Base-by-base conservation (phyloP, 371 early-diverging fungal genomes). In the Mortierella sp. region DNA sequence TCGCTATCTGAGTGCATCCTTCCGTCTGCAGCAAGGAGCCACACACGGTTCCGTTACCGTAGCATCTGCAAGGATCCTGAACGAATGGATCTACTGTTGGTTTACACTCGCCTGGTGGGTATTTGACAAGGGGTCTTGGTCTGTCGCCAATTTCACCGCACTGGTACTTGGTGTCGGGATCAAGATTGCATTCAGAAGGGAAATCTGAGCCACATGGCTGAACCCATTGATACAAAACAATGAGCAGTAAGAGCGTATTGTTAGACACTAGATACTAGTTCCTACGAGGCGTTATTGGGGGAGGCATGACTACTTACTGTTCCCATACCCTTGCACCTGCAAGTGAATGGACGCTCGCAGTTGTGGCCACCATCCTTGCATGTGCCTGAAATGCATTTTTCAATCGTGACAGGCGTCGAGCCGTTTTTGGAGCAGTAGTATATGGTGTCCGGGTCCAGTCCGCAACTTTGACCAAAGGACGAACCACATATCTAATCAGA, bases 401-500 rank as follows among this genome's bases (percentile, higher is more conserved):
- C n/a, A 8, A 27, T 24, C 6, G 15, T 17, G 2, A 19, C 41
- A 0, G 59, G 50, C 15, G 1, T 3, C 12, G 14, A 12, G 26
- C 49, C 49, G 3, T 8, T 26, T 1, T 47, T 47, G 6, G 6
- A 14, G 39, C 58, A 58, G 0, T 6, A 23, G 37, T 58, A 58
- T 2, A 58, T 21, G 14, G 58, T 23, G 15, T 34, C 39, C 8
- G 49, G 37, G 6, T 24, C 27, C 2, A 58, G 39, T 0, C 27
- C 15, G 26, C 58, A 58, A 6, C 3, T 4, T 2, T 12, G 15
- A 23, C 28, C 46, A 44, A 58, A 58, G 4, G 58, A 34, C 4
- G 58, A 32, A 12, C 49, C 58, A n/a, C 58, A 58, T 32, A 58
- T 24, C 58, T 56, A 47, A n/a, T n/a, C n/a, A n/a, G n/a, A n/a